Conservation (phyloP, 2,329 filamentous ascomycete genomes). For the Ophiocordyceps camponoti-saundersi region DNA sequence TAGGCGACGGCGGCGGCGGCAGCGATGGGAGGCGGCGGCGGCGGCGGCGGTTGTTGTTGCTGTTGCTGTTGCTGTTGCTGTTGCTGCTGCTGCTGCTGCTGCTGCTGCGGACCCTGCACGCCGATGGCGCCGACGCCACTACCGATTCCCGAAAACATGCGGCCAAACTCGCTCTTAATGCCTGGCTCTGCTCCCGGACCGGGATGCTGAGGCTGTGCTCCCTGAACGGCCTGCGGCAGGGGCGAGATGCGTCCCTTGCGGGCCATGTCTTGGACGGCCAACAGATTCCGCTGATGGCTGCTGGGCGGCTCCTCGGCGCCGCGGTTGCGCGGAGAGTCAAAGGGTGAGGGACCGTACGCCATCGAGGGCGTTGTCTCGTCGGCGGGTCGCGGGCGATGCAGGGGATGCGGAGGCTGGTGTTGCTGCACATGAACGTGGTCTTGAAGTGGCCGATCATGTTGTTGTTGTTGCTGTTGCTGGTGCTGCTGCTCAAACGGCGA, state of each 20-base stretch:
- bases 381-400: slow-evolving; percentile 21
- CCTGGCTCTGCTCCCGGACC: slow-evolving; percentile 69
- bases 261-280: slow-evolving; percentile 69
- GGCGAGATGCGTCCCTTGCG: slow-evolving; percentile 74
- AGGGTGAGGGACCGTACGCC: slow-evolving; percentile 27
- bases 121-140: slow-evolving; percentile 34
- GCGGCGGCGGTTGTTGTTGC: not conserved
- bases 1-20: slow-evolving; percentile 21
- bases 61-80: slow-evolving; percentile 5
- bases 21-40: not conserved
- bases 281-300: slow-evolving; percentile 42
- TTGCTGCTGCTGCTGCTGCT: not conserved
- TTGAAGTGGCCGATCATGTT: slow-evolving; percentile 25
- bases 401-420: slow-evolving; percentile 13
- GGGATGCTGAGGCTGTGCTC: slow-evolving; percentile 65
- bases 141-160: slow-evolving; percentile 88
- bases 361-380: slow-evolving; percentile 30
- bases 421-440: slow-evolving; percentile 19
- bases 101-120: slow-evolving; percentile 23
- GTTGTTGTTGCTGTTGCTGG: too few relatives aligned
- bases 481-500: slow-evolving; percentile 28
- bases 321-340: slow-evolving; percentile 19
- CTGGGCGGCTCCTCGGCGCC: slow-evolving; percentile 33
- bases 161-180: slow-evolving; percentile 88
- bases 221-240: slow-evolving; percentile 83